Conservation (phyloP, 2,329 filamentous ascomycete genomes). For the Ramularia endophylla region DNA sequence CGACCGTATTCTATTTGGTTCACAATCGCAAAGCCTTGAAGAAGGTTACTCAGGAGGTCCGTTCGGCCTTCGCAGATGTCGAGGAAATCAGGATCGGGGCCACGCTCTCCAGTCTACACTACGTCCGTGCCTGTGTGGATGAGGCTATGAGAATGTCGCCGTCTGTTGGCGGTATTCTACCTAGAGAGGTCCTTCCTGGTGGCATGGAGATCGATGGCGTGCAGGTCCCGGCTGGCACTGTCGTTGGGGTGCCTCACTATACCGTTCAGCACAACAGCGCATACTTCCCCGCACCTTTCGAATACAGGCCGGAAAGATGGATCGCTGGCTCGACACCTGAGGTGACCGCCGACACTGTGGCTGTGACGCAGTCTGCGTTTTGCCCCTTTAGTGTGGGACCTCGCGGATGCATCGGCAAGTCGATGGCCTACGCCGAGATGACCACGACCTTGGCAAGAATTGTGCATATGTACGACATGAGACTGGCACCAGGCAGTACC, state of each 20-base stretch:
- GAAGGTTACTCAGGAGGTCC: slow-evolving; percentile 26
- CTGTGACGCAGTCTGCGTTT: slow-evolving; percentile 14
- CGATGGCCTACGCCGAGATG: slow-evolving; percentile 19
- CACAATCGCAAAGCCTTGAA: slow-evolving; percentile 26
- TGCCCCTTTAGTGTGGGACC: slow-evolving; percentile 18
- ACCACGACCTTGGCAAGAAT: slow-evolving; percentile 14
- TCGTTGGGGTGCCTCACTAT: slow-evolving; percentile 31
- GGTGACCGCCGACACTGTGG: slow-evolving; percentile 4
- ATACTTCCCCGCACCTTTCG: slow-evolving; percentile 23
- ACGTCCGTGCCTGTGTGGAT: slow-evolving; percentile 43
- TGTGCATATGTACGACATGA: slow-evolving; percentile 17
- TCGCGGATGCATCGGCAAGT: slow-evolving; percentile 18
- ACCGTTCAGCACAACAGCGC: slow-evolving; percentile 31
- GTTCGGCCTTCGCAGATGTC: slow-evolving; percentile 43
- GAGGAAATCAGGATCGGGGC: slow-evolving; percentile 41
- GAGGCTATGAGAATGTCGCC: slow-evolving; percentile 45
- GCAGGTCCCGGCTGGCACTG: slow-evolving; percentile 31
- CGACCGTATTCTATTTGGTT: slow-evolving; percentile 33
- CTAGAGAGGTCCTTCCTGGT: slow-evolving; percentile 29
- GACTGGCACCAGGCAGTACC: slow-evolving; percentile 13
- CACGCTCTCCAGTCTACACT: slow-evolving; percentile 31
- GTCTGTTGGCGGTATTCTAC: slow-evolving; percentile 33
- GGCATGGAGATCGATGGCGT: slow-evolving; percentile 31
- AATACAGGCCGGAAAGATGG: slow-evolving; percentile 26
- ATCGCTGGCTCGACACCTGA: background rate